A percentile compares a stretch with the other conserved stretches of the same genome.
Conservation (phyloP, 2,329 filamentous ascomycete species). For the Penicillium fuscoglaucum region DNA sequence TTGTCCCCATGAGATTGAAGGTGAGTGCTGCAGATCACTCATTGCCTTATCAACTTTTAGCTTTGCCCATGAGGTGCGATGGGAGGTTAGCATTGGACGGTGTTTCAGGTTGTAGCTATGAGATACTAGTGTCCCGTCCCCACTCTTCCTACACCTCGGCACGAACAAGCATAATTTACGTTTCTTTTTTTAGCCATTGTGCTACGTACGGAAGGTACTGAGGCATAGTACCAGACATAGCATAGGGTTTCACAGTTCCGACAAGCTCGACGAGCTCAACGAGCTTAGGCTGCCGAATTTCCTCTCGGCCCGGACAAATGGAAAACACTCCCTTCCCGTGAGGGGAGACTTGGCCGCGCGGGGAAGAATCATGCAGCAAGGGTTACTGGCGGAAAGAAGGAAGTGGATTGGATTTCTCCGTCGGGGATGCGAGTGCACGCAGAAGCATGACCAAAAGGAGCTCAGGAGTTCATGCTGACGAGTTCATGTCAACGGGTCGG, state of each 20-base stretch:
- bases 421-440: neutral
- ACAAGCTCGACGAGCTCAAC: neutral
- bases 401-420: constrained; percentile 18
- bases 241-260: neutral
- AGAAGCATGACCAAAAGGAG: neutral
- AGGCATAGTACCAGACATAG: neutral
- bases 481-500: neutral
- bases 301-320: constrained; percentile 5
- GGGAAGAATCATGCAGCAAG: constrained; percentile 2
- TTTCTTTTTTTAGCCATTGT: neutral
- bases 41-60: constrained; percentile 1
- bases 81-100: neutral
- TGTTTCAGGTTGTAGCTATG: neutral
- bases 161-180: neutral
- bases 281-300: neutral
- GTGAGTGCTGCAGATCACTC: constrained; percentile 1
- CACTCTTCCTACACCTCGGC: neutral
- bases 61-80: constrained; percentile 4
- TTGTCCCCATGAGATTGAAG: neutral
- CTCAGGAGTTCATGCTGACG: neutral
- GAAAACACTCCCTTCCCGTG: neutral
- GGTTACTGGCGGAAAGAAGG: constrained; percentile 5
- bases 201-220: neutral
- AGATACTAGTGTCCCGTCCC: neutral
- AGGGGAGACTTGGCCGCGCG: constrained; percentile 14